These are phyloP conservation scores for Suillus americanus DNA, from an alignment of 768 basidiomycete species.

Conservation along the genomic window DNA sequence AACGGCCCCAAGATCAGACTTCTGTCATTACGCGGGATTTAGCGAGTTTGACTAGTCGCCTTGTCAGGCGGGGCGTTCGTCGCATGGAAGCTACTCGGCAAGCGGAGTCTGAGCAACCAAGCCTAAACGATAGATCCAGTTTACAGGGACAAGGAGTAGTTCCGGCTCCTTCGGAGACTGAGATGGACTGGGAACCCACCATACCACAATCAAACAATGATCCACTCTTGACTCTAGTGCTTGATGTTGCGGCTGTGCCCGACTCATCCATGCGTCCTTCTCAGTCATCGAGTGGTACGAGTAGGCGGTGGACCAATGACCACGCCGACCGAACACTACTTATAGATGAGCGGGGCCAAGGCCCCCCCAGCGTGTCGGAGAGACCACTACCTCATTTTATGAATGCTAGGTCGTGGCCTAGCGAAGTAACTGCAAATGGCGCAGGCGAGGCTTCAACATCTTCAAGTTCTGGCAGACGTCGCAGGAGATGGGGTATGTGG, in stretches of 20 bases:
- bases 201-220: background rate
- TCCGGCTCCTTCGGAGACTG: background rate
- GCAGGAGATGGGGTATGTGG: constrained; percentile 34
- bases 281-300: background rate
- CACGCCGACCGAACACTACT: background rate
- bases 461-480: constrained; percentile 21
- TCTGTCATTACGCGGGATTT: constrained; percentile 33
- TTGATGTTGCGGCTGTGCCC: background rate
- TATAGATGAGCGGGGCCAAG: background rate
- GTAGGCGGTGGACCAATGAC: background rate
- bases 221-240: background rate
- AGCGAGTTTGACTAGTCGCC: constrained; percentile 30
- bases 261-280: background rate
- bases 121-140: background rate
- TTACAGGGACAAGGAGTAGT: background rate
- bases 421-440: background rate
- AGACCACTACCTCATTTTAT: background rate
- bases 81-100: constrained; percentile 20
- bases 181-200: constrained; percentile 4
- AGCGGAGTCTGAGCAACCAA: background rate
- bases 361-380: background rate
- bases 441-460: background rate
- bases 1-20: constrained; percentile 28
- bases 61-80: constrained; percentile 24
- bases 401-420: constrained; percentile 1